These are phyloP conservation scores for Gracilaria caudata DNA, from an alignment of 23 red algal species.

Conservation along the genomic window DNA sequence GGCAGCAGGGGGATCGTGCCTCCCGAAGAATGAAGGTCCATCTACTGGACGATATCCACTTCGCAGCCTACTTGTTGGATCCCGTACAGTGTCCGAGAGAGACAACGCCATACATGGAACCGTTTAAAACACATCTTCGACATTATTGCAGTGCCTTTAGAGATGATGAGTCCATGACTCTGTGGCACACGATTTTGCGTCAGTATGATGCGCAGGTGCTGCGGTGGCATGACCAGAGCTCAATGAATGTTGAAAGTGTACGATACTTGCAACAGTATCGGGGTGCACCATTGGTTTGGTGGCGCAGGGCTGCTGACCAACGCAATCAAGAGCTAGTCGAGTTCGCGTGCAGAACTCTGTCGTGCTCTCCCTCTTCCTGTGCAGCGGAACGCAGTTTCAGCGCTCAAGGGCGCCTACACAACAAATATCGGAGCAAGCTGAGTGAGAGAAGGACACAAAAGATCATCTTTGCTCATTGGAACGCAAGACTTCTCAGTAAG, in stretches of 20 bases:
- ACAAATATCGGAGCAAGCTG: background rate
- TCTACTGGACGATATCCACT: constrained; percentile 40
- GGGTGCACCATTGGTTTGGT: no score
- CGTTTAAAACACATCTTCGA: background rate
- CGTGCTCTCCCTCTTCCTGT: background rate
- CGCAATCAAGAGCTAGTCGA: background rate
- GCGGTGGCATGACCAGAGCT: constrained; percentile 7
- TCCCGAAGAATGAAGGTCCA: constrained; percentile 11
- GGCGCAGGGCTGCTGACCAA: background rate
- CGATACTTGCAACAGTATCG: no score
- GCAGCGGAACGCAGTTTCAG: constrained; percentile 34
- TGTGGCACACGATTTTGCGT: background rate
- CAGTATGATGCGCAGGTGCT: background rate
- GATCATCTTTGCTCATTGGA: constrained; percentile 35
- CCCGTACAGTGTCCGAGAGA: constrained; percentile 24
- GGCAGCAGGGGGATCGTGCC: constrained; percentile 1
- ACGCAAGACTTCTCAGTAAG: constrained; percentile 13
- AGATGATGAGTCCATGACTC: background rate
- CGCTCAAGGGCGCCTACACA: background rate
- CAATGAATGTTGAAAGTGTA: constrained; percentile 1
- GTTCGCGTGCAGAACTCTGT: constrained; percentile 28
- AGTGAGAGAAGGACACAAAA: background rate
- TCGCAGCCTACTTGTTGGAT: constrained; percentile 7
- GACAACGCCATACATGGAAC: background rate
- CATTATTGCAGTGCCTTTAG: background rate